Base-by-base conservation (phyloP, 306 rosid species). In the Erythrophleum fordii region DNA sequence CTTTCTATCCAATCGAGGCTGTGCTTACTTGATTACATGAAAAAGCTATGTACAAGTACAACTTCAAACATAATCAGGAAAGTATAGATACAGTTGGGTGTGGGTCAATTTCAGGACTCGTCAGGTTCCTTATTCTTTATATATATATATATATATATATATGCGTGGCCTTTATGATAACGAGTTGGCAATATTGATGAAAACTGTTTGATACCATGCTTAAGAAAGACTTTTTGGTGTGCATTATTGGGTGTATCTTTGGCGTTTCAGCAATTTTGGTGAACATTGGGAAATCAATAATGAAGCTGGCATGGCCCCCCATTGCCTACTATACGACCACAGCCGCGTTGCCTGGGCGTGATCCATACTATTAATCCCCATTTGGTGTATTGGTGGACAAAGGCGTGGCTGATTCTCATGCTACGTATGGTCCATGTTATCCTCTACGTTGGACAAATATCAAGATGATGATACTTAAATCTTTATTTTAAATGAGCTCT, bases 271-370 rank as follows among this genome's bases (percentile, higher is more conserved):
- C 44, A 20, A 17, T 16, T 16, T 16, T 26, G 35, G 53, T 62
- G 75, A 69, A 26, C 34, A 69, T 58, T 58, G 4, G 11, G 16
- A 72, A 76, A 52, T 73, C 67, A 78, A 83, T 83, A 66, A 78
- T 83, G 76, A 59, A 75, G 73, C 35, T 59, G 83, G 62, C 62
- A 55, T 72, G 83, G 76, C 83, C 80, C 29, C 29, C 20, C 66
- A 51, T 29, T 23, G 25, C 28, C 69, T 31, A 64, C 18, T 34
- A 17, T 42, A 23, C 71, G 76, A 83, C 86, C 80, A 45, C 52
- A 65, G 29, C 83, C 83, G 83, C 72, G 53, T 83, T 65, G 44
- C 72, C 66, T 82, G 86, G 62, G 72, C 45, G 41, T 64, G 34
- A 69, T 55, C 11, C 25, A 20, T 58, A 23, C 23, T 37, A 1